phyloP scores from a whole-genome alignment of 345 rosid species.

The Rhodomyrtus tomentosa region DNA sequence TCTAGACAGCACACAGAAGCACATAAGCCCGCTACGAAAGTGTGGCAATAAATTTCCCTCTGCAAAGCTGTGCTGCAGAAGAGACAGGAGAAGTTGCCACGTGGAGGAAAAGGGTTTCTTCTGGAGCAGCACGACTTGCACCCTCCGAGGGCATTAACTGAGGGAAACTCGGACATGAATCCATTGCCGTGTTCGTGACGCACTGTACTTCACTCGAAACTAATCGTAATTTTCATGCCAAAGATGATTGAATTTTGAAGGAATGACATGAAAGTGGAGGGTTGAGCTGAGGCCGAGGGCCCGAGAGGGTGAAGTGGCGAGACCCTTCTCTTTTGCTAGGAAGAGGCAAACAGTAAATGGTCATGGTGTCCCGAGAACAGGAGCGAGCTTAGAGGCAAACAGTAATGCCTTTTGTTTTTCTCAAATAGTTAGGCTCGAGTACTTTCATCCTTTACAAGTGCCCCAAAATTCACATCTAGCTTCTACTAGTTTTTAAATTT shows the following conservation, averaged over 20 bases:
- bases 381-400: background rate
- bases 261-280: background rate
- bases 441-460: too few species aligned
- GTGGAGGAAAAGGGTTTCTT: background rate
- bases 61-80: background rate
- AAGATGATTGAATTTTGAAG: background rate
- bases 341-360: background rate
- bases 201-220: background rate
- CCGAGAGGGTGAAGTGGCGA: background rate
- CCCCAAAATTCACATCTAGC: too few species aligned
- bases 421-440: too few species aligned
- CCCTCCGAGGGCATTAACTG: background rate
- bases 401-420: too few species aligned
- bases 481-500: too few species aligned
- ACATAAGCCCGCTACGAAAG: background rate
- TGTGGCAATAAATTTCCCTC: background rate
- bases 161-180: background rate
- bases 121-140: background rate
- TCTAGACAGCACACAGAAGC: background rate
- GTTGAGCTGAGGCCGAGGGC: background rate
- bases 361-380: background rate
- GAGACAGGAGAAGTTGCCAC: background rate
- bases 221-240: background rate
- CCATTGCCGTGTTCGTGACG: background rate
- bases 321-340: background rate